Conservation (phyloP, 768 basidiomycete species). For the Kwoniella heveanensis region DNA sequence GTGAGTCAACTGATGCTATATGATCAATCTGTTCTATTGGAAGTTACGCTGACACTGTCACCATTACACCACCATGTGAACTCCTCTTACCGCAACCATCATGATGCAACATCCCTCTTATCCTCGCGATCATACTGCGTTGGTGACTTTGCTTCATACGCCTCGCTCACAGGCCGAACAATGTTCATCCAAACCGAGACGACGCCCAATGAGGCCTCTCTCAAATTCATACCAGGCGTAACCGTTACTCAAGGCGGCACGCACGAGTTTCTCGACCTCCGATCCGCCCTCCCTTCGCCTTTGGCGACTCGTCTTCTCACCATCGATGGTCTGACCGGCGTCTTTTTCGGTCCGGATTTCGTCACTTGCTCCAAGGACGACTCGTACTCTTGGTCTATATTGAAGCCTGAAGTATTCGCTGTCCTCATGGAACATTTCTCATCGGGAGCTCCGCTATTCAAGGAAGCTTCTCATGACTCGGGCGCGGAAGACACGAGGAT, state of each 20-base stretch:
- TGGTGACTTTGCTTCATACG: background rate
- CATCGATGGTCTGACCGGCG: slow-evolving; percentile 80
- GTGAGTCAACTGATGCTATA: slow-evolving; percentile 8
- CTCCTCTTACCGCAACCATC: too few relatives aligned
- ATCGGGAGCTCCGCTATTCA: slow-evolving; percentile 81
- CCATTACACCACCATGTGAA: too few relatives aligned
- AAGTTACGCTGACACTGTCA: background rate
- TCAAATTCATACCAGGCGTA: slow-evolving; percentile 95
- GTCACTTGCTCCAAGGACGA: slow-evolving; percentile 84
- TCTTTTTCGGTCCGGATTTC: slow-evolving; percentile 98
- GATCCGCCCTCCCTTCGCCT: slow-evolving; percentile 82
- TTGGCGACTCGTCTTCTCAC: slow-evolving; percentile 94
- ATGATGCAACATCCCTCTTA: too few relatives aligned
- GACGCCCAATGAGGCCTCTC: slow-evolving; percentile 94
- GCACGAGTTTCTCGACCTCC: slow-evolving; percentile 91
- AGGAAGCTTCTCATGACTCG: slow-evolving; percentile 68
- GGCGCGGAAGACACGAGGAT: slow-evolving; percentile 93
- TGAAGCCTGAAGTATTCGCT: slow-evolving; percentile 97
- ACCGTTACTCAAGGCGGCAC: slow-evolving; percentile 82
- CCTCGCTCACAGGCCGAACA: slow-evolving; percentile 59
- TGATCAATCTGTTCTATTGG: background rate
- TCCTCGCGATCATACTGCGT: too few relatives aligned
- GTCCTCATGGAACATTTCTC: slow-evolving; percentile 97
- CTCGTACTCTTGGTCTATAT: slow-evolving; percentile 71
- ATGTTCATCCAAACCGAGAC: slow-evolving; percentile 99